Percentiles rank a stretch among this genome's conserved stretches.
Evolutionary conservation across 306 rosid species (phyloP).

Genomic region (Styphnolobium japonicum): DNA sequence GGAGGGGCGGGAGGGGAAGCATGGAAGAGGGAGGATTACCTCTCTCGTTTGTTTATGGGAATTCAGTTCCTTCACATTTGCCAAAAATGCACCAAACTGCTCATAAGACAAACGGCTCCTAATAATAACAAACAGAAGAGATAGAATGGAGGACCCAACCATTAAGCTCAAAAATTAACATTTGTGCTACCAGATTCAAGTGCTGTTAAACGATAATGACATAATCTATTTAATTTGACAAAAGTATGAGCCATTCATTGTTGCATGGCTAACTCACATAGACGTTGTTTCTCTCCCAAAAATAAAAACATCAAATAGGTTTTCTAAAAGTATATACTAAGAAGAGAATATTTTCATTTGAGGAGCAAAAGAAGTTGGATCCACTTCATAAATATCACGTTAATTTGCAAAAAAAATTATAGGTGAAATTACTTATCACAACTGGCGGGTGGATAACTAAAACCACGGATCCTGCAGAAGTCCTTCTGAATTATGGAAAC

Average conservation of each 20-base stretch:
- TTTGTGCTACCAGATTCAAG: not conserved
- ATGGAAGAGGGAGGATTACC: too few species aligned
- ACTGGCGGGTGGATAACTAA: not conserved
- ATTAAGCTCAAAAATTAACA: not conserved
- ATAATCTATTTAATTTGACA: not conserved
- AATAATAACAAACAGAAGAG: slow-evolving; percentile 4
- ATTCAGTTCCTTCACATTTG: slow-evolving; percentile 91
- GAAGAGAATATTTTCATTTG: not conserved
- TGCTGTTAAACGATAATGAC: not conserved
- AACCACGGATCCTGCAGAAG: not conserved
- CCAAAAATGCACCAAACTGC: slow-evolving; percentile 90
- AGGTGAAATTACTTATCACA: not conserved
- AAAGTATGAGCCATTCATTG: not conserved
- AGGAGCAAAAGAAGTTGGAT: not conserved
- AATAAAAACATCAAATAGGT: not conserved
- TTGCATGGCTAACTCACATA: not conserved
- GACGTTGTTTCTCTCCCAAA: not conserved
- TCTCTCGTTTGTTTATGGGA: slow-evolving; percentile 91
- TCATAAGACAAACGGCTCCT: slow-evolving; percentile 97
- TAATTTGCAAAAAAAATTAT: not conserved
- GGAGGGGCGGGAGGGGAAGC: too few species aligned
- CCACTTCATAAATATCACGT: not conserved
- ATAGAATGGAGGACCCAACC: not conserved
- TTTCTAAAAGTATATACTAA: not conserved
- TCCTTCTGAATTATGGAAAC: not conserved